Base-by-base conservation (phyloP, 2,329 filamentous ascomycete genomes). In the Colletotrichum destructivum region DNA sequence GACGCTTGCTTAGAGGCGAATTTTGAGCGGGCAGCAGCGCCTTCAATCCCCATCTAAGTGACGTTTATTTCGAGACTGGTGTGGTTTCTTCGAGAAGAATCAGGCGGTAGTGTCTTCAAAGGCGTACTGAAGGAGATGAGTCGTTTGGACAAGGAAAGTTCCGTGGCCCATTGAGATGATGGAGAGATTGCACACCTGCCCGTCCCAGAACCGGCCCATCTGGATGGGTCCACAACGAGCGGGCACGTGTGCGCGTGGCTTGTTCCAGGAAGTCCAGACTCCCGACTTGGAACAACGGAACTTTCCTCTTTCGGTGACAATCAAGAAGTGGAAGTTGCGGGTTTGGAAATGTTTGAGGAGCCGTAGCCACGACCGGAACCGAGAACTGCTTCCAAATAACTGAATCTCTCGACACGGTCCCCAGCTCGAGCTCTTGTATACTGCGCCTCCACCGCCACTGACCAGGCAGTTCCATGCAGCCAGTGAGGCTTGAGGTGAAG, bases 191-290 rank as follows among this genome's bases (percentile, higher is more conserved):
- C 49, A 54, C 52, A 5, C 35, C 62, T 31, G 23, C 12, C 44
- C 18, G 51, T 31, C 44, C 54, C 26, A n/a, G 42, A 23, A 40
- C 46, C 9, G n/a, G 12, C 15, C 35, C 59, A 56, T 23, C 31
- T 68, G 26, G 51, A 38, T 21, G 31, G 35, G 4, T 26, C 47
- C 51, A 56, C 51, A n/a, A 18, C 42, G 42, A 38, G 21, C 6
- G 44, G 51, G 66, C 60, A 64, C 35, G 61, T 57, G 61, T 44
- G 21, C 13, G n/a, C 18, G 4, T 46, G 49, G 12, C 35, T 11
- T 51, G 49, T 63, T 44, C 38, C 35, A 38, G 35, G 8, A 38
- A 38, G 35, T 38, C 35, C 11, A 55, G 61, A 55, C 61, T 21
- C 18, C 46, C 23, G 4, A 7, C 44, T 42, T 31, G 23, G 31